phyloP scores from a whole-genome alignment of 306 rosid genomes.

The Oemleria cerasiformis region DNA sequence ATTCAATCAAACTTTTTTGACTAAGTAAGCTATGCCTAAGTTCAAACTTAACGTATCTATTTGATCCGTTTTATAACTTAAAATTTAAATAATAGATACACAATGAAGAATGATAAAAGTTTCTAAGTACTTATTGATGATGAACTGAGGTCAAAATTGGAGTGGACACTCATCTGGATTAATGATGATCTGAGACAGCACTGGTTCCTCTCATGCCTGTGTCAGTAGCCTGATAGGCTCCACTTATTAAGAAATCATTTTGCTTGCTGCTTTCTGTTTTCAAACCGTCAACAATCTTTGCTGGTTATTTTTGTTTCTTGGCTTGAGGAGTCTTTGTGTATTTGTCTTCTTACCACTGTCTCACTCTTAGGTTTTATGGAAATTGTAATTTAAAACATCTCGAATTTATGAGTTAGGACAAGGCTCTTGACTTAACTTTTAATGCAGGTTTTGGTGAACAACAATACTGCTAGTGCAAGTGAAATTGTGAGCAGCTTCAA shows the following conservation, averaged over 20 bases:
- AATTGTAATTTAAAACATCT: background rate
- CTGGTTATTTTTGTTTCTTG: background rate
- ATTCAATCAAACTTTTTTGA: too few species aligned
- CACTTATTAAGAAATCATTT: background rate
- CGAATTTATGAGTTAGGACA: constrained; percentile 14
- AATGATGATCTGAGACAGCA: too few species aligned
- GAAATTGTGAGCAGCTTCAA: constrained; percentile 75
- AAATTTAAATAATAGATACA: too few species aligned
- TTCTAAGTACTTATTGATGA: too few species aligned
- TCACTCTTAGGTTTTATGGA: background rate
- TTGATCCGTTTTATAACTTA: too few species aligned
- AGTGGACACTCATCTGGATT: too few species aligned
- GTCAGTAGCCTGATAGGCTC: too few species aligned
- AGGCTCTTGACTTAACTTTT: constrained; percentile 26
- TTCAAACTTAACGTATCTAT: too few species aligned
- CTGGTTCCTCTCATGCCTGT: too few species aligned
- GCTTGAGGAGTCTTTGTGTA: constrained; percentile 4
- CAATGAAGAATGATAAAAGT: too few species aligned
- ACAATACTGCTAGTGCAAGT: constrained; percentile 94
- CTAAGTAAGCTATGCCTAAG: too few species aligned
- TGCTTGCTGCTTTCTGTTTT: background rate
- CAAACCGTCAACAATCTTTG: background rate
- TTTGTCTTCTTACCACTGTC: background rate
- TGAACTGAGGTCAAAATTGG: too few species aligned
- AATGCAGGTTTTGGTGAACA: constrained; percentile 88